Percentiles rank a stretch among this genome's conserved stretches.
phyloP scores from a whole-genome alignment of 2,329 filamentous ascomycete genomes.

The Alternaria alternata region DNA sequence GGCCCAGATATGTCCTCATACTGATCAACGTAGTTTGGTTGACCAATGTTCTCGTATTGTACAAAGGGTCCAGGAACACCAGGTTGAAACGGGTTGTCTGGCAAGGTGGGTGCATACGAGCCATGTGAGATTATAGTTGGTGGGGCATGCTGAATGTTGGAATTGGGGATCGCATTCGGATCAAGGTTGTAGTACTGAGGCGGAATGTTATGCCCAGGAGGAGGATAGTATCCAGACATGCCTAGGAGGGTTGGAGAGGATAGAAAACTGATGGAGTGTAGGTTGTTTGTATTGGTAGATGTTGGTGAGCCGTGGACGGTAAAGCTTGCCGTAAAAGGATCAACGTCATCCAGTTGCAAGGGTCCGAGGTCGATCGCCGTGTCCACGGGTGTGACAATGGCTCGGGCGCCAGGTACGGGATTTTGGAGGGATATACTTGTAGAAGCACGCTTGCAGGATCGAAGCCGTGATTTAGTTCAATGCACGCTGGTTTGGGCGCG shows the following conservation, averaged over 20 bases:
- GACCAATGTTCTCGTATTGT: slow-evolving; percentile 44
- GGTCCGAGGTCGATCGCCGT: slow-evolving; percentile 46
- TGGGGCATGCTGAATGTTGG: slow-evolving; percentile 35
- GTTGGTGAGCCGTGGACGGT: slow-evolving; percentile 31
- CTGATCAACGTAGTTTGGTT: slow-evolving; percentile 44
- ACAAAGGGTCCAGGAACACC: slow-evolving; percentile 41
- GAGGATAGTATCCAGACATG: slow-evolving; percentile 51
- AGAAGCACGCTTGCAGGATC: slow-evolving; percentile 31
- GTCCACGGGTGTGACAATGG: slow-evolving; percentile 36
- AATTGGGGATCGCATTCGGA: slow-evolving; percentile 34
- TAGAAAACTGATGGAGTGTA: slow-evolving; percentile 29
- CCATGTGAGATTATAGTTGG: slow-evolving; percentile 42
- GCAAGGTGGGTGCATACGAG: slow-evolving; percentile 37
- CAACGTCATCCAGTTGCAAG: slow-evolving; percentile 52
- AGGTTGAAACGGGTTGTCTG: slow-evolving; percentile 45
- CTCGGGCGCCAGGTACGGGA: slow-evolving; percentile 40
- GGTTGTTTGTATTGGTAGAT: slow-evolving; percentile 24
- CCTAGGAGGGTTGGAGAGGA: slow-evolving; percentile 22
- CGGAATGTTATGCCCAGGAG: slow-evolving; percentile 41
- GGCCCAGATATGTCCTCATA: slow-evolving; percentile 45
- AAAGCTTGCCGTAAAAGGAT: slow-evolving; percentile 39
- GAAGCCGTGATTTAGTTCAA: slow-evolving; percentile 31
- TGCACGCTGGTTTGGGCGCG: slow-evolving; percentile 38
- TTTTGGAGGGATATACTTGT: slow-evolving; percentile 23
- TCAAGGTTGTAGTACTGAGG: slow-evolving; percentile 49